Evolutionary conservation across 2,329 filamentous ascomycete genomes (phyloP), one percentile per base, ranked within the genome.

Genomic region (Stachybotrys chartarum): DNA sequence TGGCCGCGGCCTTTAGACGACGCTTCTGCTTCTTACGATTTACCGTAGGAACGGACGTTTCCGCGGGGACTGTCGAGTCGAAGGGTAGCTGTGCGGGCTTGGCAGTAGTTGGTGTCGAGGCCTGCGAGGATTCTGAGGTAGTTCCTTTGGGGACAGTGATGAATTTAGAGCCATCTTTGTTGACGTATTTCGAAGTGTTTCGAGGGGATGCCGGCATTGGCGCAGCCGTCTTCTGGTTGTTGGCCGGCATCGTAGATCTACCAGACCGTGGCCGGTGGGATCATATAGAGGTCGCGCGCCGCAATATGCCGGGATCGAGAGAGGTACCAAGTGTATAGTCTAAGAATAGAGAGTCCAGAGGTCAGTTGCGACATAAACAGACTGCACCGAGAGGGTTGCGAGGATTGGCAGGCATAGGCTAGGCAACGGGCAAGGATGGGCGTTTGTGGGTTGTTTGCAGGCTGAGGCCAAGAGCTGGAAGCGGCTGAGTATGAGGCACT

Each of bases 1-100:
- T 83, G 58, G 86, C 87, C 35, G 90, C 88, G 39, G 88, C 88
- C 73, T 97, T 97, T 68, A 90, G 87, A 61, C 92, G 84, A 63
- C 92, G 85, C 79, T 96, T 97, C 72, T 94, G 89, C 78, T 97
- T 97, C 79, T 97, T 97, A 68, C 90, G 85, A 74, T 96, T 97
- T 53, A 92, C 87, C 8, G 78, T 67, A 49, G 76, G 77, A 49
- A 77, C 73, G 50, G 71, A 63, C 51, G 58, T 59, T 58, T 72
- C 66, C 57, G 57, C 53, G 50, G 58, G 62, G 56, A 57, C 56
- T 58, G 56, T 67, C 63, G 61, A 46, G 59, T 62, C 59, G 63
- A 61, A 57, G 61, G 66, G 58, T 64, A 64, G 56, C 67, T 63
- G 60, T 60, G 61, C 70, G 66, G 61, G 68, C 66, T 64, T 71